Percentiles rank a stretch among this genome's conserved stretches.
Evolutionary conservation across 345 rosid species (phyloP).

Genomic region (Lepidium africanum): DNA sequence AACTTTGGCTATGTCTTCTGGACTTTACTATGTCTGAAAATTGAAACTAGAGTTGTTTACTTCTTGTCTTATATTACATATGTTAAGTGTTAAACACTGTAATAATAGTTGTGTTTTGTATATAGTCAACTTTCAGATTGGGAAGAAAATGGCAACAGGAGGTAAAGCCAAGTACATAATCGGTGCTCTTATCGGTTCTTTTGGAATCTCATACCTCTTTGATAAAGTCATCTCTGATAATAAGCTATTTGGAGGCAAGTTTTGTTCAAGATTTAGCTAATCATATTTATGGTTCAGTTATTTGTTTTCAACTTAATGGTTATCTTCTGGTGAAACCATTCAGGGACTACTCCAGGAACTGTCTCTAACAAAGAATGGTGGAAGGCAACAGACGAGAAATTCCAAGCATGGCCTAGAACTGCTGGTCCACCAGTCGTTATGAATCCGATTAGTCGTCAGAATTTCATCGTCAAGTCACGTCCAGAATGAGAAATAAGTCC

Average conservation of each 20-base stretch:
- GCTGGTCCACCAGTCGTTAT: conserved; percentile 92
- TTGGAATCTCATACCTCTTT: conserved; percentile 50
- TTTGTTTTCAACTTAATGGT: background rate
- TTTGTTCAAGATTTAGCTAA: background rate
- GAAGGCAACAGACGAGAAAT: conserved; percentile 80
- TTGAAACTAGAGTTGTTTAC: background rate
- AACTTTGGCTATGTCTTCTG: background rate
- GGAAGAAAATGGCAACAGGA: conserved; percentile 21
- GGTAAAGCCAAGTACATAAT: conserved; percentile 48
- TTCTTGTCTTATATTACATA: background rate
- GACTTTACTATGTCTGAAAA: background rate
- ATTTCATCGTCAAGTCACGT: conserved; percentile 60
- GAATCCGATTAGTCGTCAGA: conserved; percentile 92
- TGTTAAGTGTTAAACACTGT: background rate
- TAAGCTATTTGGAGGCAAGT: conserved; percentile 81
- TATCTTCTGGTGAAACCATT: background rate
- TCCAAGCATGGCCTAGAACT: conserved; percentile 98
- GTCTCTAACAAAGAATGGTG: conserved; percentile 69
- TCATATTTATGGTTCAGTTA: background rate
- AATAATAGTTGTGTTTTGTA: background rate
- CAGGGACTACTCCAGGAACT: conserved; percentile 74
- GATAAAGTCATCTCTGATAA: conserved; percentile 51
- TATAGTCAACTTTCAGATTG: background rate
- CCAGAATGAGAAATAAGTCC: conserved; percentile 10
- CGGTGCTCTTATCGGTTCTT: conserved; percentile 47